A percentile compares a stretch with the other conserved stretches of the same genome.
These are phyloP conservation scores for Yamadazyma sp. DNA, from an alignment of 805 yeast species.

Conservation along the genomic window DNA sequence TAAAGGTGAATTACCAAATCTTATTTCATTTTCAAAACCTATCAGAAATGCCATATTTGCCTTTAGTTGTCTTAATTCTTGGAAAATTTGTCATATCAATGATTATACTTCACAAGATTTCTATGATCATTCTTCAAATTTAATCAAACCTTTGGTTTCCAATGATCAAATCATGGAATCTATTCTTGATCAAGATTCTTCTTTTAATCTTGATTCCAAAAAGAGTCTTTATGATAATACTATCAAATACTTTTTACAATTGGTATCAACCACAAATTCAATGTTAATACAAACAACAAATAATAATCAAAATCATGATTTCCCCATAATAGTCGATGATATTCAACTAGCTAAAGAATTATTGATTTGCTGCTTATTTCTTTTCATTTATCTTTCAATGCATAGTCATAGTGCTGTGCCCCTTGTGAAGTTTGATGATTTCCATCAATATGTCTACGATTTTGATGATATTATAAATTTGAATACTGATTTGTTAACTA, in stretches of 20 bases:
- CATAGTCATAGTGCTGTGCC: constrained; percentile 30
- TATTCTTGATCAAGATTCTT: not conserved
- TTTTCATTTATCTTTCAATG: constrained; percentile 28
- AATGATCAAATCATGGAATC: too few relatives aligned
- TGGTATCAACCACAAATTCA: not conserved
- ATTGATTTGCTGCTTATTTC: constrained; percentile 6
- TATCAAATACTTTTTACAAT: not conserved
- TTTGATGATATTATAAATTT: constrained; percentile 46
- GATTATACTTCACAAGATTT: not conserved
- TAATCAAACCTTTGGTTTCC: too few relatives aligned
- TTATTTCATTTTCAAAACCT: not conserved
- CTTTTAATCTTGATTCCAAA: not conserved
- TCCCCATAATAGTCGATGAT: not conserved
- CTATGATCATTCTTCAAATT: not conserved
- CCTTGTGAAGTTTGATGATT: constrained; percentile 20
- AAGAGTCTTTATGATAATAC: constrained; percentile 1
- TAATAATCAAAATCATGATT: not conserved
- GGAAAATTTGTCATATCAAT: constrained; percentile 1
- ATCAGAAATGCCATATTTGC: constrained; percentile 3
- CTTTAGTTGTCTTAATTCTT: constrained; percentile 4
- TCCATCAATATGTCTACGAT: constrained; percentile 32
- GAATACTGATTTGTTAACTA: constrained; percentile 32
- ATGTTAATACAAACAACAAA: too few relatives aligned
- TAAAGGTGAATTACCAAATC: not conserved
- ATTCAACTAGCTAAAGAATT: not conserved